phyloP scores from a whole-genome alignment of 257 asterid species.

The Gentiana straminea region DNA sequence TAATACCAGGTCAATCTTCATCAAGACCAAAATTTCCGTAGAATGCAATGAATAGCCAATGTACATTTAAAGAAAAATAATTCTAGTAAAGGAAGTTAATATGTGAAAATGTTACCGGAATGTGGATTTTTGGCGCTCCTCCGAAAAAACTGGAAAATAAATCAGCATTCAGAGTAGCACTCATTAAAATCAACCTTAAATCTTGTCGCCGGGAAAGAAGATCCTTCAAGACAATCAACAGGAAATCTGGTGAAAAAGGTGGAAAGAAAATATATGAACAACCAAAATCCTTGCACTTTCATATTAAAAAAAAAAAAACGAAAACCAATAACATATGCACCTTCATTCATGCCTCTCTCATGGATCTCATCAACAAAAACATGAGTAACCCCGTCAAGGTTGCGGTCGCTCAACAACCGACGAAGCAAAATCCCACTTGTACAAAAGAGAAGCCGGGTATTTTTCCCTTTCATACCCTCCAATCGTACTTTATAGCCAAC shows the following conservation, averaged over 20 bases:
- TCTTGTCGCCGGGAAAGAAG: slow-evolving; percentile 90
- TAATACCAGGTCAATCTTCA: neutral
- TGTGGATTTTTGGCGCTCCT: slow-evolving; percentile 87
- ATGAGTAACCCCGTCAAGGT: slow-evolving; percentile 79
- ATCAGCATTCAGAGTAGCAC: slow-evolving; percentile 97
- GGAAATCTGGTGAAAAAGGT: slow-evolving; percentile 52
- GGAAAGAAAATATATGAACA: slow-evolving; percentile 24
- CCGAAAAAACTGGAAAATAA: slow-evolving; percentile 75
- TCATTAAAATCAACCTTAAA: slow-evolving; percentile 93
- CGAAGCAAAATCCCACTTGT: slow-evolving; percentile 98
- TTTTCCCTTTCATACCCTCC: slow-evolving; percentile 94
- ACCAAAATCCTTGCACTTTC: slow-evolving; percentile 15
- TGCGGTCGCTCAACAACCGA: slow-evolving; percentile 85
- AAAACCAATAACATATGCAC: slow-evolving; percentile 26
- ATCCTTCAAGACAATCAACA: slow-evolving; percentile 91
- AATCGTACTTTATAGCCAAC: slow-evolving; percentile 96
- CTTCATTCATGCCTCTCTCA: slow-evolving; percentile 99
- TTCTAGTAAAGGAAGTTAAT: too few relatives aligned
- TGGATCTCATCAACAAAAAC: slow-evolving; percentile 97
- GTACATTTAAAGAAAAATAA: too few relatives aligned
- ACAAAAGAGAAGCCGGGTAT: slow-evolving; percentile 88
- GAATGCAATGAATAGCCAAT: too few relatives aligned
- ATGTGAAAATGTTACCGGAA: slow-evolving; percentile 55
- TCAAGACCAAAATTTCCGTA: neutral
- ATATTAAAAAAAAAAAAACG: slow-evolving; percentile 5